A percentile compares a stretch with the other conserved stretches of the same genome.
Conservation (phyloP, 1,139 yeast species). For the Eremothecium sinecaudum region DNA sequence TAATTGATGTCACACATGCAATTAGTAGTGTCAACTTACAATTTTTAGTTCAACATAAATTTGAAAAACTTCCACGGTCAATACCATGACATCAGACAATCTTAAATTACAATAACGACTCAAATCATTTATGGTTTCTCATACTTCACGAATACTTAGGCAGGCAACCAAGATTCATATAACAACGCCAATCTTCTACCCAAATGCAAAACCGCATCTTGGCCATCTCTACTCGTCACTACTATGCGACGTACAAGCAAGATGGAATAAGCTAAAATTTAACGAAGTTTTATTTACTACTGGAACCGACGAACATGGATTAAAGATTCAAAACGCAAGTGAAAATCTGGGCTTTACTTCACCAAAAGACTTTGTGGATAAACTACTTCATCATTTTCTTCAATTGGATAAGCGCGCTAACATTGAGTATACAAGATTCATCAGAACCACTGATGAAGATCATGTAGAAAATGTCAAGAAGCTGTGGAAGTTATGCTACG, state of each 20-base stretch:
- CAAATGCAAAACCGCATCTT: slow-evolving; percentile 88
- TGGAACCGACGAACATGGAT: slow-evolving; percentile 97
- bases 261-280: slow-evolving; percentile 55
- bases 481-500: slow-evolving; percentile 57
- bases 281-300: slow-evolving; percentile 54
- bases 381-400: slow-evolving; percentile 54
- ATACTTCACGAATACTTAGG: background rate
- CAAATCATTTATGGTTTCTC: background rate
- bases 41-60: no score
- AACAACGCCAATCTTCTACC: slow-evolving; percentile 93
- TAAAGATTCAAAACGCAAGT: slow-evolving; percentile 77
- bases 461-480: slow-evolving; percentile 55
- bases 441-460: slow-evolving; percentile 81
- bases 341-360: slow-evolving; percentile 37
- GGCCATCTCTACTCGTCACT: slow-evolving; percentile 91
- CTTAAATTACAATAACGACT: no score
- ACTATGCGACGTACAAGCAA: slow-evolving; percentile 62
- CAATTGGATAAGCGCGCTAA: slow-evolving; percentile 47
- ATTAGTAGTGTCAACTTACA: no score
- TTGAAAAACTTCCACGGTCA: no score
- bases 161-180: slow-evolving; percentile 36
- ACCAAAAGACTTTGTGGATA: slow-evolving; percentile 68
- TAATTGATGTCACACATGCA: no score
- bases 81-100: no score
- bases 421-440: slow-evolving; percentile 64